phyloP scores from a whole-genome alignment of 345 rosid genomes.

The Fremontodendron californicum region DNA sequence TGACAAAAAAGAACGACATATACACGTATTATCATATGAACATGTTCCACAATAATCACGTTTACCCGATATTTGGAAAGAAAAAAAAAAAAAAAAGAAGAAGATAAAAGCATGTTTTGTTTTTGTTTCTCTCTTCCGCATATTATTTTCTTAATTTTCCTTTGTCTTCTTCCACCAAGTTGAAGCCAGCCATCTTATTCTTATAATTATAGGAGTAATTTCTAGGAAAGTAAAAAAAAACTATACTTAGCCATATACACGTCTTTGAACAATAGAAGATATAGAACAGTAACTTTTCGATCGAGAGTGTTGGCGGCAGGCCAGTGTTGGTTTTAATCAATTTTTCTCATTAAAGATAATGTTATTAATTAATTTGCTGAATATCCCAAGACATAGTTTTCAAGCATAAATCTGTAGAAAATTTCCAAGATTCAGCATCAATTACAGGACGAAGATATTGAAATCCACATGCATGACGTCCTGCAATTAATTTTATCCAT shows the following conservation, averaged over 20 bases:
- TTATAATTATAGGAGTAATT: too few species aligned
- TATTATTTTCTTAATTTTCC: not conserved
- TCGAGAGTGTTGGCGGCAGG: not conserved
- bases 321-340: too few species aligned
- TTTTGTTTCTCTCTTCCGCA: too few species aligned
- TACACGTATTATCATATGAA: too few species aligned
- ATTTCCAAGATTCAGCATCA: not conserved
- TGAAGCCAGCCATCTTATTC: not conserved
- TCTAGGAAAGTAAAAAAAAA: not conserved
- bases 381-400: not conserved
- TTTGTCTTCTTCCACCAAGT: not conserved
- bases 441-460: not conserved
- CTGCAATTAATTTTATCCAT: not conserved
- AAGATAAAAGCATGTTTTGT: too few species aligned
- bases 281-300: not conserved
- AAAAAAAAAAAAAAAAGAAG: too few species aligned
- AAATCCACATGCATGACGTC: not conserved
- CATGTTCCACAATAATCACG: too few species aligned
- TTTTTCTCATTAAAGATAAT: not conserved
- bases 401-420: not conserved
- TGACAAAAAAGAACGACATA: too few species aligned
- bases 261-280: not conserved
- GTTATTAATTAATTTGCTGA: not conserved
- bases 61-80: too few species aligned
- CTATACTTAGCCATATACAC: not conserved